phyloP scores from a whole-genome alignment of 495 filamentous ascomycete species.

The Xylaria intraflava region DNA sequence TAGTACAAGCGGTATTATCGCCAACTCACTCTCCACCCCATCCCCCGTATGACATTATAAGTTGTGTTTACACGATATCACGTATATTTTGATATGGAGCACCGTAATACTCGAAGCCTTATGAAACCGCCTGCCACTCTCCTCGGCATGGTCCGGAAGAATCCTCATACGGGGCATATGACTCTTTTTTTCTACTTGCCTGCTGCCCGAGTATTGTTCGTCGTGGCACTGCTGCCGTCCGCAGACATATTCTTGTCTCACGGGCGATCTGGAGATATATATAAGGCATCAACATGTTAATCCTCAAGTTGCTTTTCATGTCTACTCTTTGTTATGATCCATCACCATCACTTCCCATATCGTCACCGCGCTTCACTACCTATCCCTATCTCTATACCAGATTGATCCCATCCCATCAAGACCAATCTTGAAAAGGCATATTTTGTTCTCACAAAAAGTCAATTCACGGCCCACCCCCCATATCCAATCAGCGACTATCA shows the following conservation, averaged over 20 bases:
- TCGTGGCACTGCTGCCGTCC: slow-evolving; percentile 7
- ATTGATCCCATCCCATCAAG: neutral
- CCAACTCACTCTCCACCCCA: too few species aligned
- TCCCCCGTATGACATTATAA: too few species aligned
- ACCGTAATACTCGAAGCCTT: neutral
- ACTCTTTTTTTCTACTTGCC: slow-evolving; percentile 12
- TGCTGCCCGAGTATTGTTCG: slow-evolving; percentile 1
- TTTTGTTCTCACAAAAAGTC: neutral
- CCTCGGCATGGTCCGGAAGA: neutral
- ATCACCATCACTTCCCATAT: neutral
- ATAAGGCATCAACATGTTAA: neutral
- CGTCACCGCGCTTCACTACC: neutral
- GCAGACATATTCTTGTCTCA: neutral
- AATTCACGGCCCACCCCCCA: neutral
- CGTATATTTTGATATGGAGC: too few species aligned
- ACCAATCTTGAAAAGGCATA: neutral
- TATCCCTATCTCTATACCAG: neutral
- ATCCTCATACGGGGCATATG: neutral
- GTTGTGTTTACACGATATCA: too few species aligned
- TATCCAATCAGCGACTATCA: neutral
- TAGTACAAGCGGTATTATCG: too few species aligned
- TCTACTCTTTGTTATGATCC: too few species aligned
- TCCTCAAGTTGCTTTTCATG: neutral
- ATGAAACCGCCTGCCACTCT: neutral
- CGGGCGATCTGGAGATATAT: neutral